Evolutionary conservation across 495 filamentous ascomycete species (phyloP), one percentile per base, ranked within the genome.

Genomic region (Lindgomyces ingoldianus): DNA sequence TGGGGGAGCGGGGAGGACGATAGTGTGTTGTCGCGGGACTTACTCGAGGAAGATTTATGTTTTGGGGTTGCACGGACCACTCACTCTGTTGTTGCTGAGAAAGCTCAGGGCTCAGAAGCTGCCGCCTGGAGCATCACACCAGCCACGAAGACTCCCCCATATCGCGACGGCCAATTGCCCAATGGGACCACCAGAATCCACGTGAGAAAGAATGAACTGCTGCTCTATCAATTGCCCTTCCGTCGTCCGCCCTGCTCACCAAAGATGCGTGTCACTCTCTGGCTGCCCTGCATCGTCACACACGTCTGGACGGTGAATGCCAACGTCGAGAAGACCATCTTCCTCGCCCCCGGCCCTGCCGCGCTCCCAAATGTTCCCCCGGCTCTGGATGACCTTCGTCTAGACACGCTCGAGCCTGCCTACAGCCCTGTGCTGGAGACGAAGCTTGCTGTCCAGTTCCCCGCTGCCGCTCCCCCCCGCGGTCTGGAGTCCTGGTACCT

Each of bases 251-350:
- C 24, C 57, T 39, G 48, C 57, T 50, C 53, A 41, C 49, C 60
- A 49, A 72, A 67, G 52, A 69, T 72, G 63, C 60, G 60, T 64
- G 25, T 52, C 41, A 27, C 58, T 33, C 47, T 39, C 46, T 33
- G 75, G 12, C 63, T 79, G 25, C 47, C 73, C 60, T 51, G 77
- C 25, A 60, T 78, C 45, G 47, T 74, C 55, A 51, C 76, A 42
- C 69, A 78, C 60, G 71, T 75, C 60, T 62, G 61, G 64, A 57
- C 67, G 27, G 69, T 70, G 25, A 60, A 64, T 39, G 90, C 84
- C 72, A 97, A 98, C 73, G 87, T 89, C 63, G 94, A 98, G 74
- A 98, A 98, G 74, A 81, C 82, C 68, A 91, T 98, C 70, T 98
- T 98, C 78, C 74, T 88, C 44, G 91, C 81, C 22, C 94, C 94